phyloP scores from a whole-genome alignment of 441 rosid species.

The Bocquillonia castaneifolia region DNA sequence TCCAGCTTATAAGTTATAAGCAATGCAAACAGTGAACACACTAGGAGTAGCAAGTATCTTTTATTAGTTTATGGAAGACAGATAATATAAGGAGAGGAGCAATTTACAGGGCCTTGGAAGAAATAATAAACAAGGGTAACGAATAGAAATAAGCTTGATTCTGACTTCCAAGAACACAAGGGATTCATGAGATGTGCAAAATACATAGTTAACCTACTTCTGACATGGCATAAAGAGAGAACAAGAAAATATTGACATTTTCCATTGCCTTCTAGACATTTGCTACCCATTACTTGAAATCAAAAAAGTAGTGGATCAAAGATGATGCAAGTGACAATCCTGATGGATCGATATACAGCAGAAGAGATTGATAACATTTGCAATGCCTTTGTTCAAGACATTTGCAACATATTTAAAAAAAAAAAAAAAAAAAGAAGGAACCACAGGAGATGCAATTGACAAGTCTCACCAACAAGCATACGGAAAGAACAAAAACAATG shows the following conservation, averaged over 20 bases:
- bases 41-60: background rate
- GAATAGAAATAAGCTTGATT: background rate
- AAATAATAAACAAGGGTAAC: background rate
- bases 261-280: no score
- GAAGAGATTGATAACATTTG: background rate
- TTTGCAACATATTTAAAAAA: background rate
- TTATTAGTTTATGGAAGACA: background rate
- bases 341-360: no score
- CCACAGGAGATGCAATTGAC: background rate
- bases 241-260: no score
- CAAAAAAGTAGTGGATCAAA: background rate
- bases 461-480: background rate
- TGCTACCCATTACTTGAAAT: no score
- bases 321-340: background rate
- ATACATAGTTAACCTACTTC: background rate
- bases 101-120: background rate
- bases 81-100: background rate
- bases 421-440: background rate
- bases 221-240: no score
- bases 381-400: background rate
- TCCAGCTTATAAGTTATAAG: slow-evolving; percentile 9
- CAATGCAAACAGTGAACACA: background rate
- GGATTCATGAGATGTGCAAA: background rate
- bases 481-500: background rate
- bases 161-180: background rate